Evolutionary conservation across 1,284 basidiomycete species (phyloP), one percentile per base, ranked within the genome.

Genomic region (Marasmius tenuissimus): DNA sequence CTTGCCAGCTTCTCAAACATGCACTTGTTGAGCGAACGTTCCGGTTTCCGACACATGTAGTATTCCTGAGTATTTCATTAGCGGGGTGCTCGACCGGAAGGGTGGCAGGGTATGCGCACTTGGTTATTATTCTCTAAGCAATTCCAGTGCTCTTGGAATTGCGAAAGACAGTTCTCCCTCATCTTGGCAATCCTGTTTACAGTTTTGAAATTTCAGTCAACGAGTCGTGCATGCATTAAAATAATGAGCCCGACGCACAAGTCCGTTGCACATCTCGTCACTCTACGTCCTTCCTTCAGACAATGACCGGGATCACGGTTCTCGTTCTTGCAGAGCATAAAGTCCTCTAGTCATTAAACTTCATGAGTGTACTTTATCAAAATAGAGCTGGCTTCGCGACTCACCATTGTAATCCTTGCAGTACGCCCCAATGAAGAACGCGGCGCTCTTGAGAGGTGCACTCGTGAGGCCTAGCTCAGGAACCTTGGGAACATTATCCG

Each of bases 251-350:
- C 39, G 62, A 87, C 95, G 75, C 71, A 98, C 97, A 99, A 71
- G 74, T 98, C 96, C 57, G 91, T 89, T 55, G 96, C 93, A 76
- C 97, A 99, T 69, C 97, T 85, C 59, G 97, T 99, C 63, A 99
- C 97, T 71, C 94, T 89, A 68, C 97, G 81, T 34, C 97, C 97
- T 77, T 99, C 97, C 82, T 93, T 92, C 76, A 99, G 76, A 78
- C 97, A 99, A 76, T 97, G 94, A 39, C 77, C 94, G 12, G 97
- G 94, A 73, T 98, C 90, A 60, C 81, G 84, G 73, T 86, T 91
- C 81, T 98, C 96, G 54, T 86, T 82, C 82, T 99, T 99, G 87
- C 97, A 99, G 61, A 98, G 91, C 95, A 99, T 98, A 73, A 98
- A 99, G 81, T 99, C 97, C 86, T 98, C 96, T 97, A 72, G 4